These are phyloP conservation scores for Boeremia lycopersici DNA, from an alignment of 2,329 filamentous ascomycete genomes.

Conservation along the genomic window DNA sequence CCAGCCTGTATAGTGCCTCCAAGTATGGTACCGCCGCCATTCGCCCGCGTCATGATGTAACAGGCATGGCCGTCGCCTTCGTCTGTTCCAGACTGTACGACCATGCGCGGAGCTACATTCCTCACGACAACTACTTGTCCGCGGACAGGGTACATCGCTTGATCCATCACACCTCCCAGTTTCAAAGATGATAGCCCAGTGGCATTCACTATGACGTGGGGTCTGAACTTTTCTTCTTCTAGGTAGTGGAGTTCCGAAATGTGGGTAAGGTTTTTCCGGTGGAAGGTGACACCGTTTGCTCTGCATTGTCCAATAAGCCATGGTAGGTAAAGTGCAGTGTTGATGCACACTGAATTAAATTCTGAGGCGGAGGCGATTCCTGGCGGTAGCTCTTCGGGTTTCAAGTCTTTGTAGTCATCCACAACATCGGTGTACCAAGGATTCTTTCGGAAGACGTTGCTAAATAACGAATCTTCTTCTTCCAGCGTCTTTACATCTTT, in stretches of 20 bases:
- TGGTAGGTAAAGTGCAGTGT: constrained; percentile 82
- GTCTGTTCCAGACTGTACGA: constrained; percentile 71
- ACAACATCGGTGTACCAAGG: background rate
- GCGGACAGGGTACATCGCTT: constrained; percentile 72
- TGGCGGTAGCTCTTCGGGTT: constrained; percentile 40
- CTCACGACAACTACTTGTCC: constrained; percentile 84
- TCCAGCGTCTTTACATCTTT: background rate
- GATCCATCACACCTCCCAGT: constrained; percentile 71
- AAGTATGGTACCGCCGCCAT: constrained; percentile 75
- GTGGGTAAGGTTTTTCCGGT: constrained; percentile 59
- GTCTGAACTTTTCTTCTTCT: constrained; percentile 37
- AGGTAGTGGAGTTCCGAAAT: constrained; percentile 49
- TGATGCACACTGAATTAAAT: constrained; percentile 88
- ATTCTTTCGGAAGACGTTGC: background rate
- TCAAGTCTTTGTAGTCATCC: background rate
- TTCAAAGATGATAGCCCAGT: constrained; percentile 76
- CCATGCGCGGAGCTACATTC: constrained; percentile 75
- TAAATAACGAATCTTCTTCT: background rate
- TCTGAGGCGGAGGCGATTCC: constrained; percentile 72
- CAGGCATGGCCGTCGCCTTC: constrained; percentile 72
- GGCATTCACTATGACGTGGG: constrained; percentile 79
- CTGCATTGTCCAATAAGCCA: constrained; percentile 83
- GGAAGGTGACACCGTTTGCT: constrained; percentile 67
- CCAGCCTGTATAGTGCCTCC: constrained; percentile 81
- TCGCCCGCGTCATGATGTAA: constrained; percentile 82